Base-by-base conservation (phyloP, 192 early-diverging fungal genomes). In the Hyaloraphidium curvatum region DNA sequence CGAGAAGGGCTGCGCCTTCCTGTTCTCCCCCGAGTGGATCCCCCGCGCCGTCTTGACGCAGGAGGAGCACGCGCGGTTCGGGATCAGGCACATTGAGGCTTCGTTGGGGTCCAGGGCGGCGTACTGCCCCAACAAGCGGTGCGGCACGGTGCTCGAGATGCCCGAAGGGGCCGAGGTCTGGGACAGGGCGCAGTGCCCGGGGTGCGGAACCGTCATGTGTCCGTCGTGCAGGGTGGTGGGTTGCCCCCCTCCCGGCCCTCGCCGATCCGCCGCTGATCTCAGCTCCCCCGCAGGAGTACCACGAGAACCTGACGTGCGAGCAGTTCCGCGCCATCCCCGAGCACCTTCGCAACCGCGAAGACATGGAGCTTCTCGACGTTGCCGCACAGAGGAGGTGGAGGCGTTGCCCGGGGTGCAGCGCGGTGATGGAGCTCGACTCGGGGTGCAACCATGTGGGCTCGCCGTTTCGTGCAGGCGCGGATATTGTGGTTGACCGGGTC, bases 361-460 rank as follows among this genome's bases (percentile, higher is more conserved):
- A 54, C 30, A 13, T 27, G 3, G 9, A 27, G 31, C 31, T 54
- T 17, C 30, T 16, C 5, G 3, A 3, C 1, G 5, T 39, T 23
- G 53, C 53, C 9, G 5, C 9, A 9, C 16, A 54, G 19, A 11
- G 30, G 7, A 35, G 25, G 19, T 54, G 53, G 53, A 54, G 26
- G 22, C 28, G 53, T n/a, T 54, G 53, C 31, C 53, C 29, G 23
- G 53, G n/a, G 28, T 54, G 53, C 31, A 7, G 31, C 7, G 53
- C 53, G 28, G 23, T 54, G 28, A 31, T 54, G 1, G 53, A 54
- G 31, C 31, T 27, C 0, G 19, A 19, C 16, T 19, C 30, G 5
- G 31, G 31, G 23, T 54, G 53, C 31, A 54, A 54, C 23, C 30
- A 33, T 22, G 30, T 54, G 43, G 23, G 43, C n/a, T n/a, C n/a